These are phyloP conservation scores for Linaria vulgaris DNA, from an alignment of 257 asterid species.

Conservation along the genomic window DNA sequence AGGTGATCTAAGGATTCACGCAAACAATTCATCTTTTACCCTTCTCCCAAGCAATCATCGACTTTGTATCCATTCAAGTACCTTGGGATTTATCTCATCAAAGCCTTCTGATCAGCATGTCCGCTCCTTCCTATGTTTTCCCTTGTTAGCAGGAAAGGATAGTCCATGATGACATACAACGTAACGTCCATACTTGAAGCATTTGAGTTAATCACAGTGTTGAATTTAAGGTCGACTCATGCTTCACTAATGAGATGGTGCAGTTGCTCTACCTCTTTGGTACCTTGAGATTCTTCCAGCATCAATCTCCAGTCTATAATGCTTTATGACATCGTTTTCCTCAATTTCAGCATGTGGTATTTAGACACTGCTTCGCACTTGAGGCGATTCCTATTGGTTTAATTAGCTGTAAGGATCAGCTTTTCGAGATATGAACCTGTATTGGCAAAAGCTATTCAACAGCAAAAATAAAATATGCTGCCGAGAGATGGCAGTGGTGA, in stretches of 20 bases:
- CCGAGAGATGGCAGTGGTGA: neutral
- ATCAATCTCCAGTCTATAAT: conserved; percentile 16
- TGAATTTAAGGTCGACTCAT: conserved; percentile 19
- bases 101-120: conserved; percentile 18
- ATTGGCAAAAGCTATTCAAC: too few relatives aligned
- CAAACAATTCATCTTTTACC: neutral
- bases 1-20: conserved; percentile 9
- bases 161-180: conserved; percentile 1
- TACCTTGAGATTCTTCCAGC: conserved; percentile 12
- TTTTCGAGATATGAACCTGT: too few relatives aligned
- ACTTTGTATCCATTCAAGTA: conserved; percentile 21
- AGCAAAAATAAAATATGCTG: too few relatives aligned
- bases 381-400: too few relatives aligned
- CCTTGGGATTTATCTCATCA: conserved; percentile 6
- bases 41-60: neutral
- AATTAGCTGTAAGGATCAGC: too few relatives aligned
- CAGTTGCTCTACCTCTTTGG: conserved; percentile 21
- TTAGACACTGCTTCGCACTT: conserved; percentile 18
- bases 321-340: conserved; percentile 39
- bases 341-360: conserved; percentile 23
- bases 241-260: conserved; percentile 12
- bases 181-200: conserved; percentile 13
- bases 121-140: conserved; percentile 28
- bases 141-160: neutral
- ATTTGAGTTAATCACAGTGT: conserved; percentile 23